Evolutionary conservation across 805 yeast genomes (phyloP).

Genomic region (Metschnikowia cubensis): DNA sequence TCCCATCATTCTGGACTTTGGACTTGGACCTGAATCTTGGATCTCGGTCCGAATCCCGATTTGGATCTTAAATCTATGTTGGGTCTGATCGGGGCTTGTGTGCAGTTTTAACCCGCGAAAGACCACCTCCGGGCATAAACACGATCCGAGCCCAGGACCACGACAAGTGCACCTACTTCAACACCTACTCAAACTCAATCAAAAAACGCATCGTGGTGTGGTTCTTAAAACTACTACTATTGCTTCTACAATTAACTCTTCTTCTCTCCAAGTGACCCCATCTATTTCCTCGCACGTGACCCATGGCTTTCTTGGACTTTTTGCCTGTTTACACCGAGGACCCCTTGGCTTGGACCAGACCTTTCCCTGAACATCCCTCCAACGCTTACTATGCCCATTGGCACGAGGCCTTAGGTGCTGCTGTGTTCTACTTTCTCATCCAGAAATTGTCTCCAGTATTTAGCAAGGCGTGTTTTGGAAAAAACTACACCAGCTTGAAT

Average conservation of each 20-base stretch:
- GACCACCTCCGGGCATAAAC: too few species aligned
- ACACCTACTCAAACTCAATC: background rate
- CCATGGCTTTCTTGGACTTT: background rate
- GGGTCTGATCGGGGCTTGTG: too few species aligned
- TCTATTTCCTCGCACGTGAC: too few species aligned
- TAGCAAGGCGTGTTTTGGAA: constrained; percentile 48
- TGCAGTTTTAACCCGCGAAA: too few species aligned
- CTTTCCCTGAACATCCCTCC: constrained; percentile 45
- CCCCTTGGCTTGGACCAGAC: constrained; percentile 41
- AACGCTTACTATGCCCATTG: constrained; percentile 50
- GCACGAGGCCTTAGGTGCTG: constrained; percentile 69
- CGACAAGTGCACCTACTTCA: too few species aligned
- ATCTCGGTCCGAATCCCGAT: too few species aligned
- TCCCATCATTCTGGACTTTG: too few species aligned
- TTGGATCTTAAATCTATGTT: too few species aligned
- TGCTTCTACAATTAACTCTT: background rate
- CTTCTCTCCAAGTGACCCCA: background rate
- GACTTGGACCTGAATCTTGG: too few species aligned
- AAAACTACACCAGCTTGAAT: constrained; percentile 46
- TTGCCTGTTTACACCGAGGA: constrained; percentile 34
- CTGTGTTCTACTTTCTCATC: constrained; percentile 55
- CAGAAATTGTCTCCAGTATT: constrained; percentile 52
- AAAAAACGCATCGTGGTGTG: background rate
- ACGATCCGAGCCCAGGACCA: too few species aligned
- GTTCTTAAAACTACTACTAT: too few species aligned